Conservation (phyloP, 2,329 filamentous ascomycete species). For the Periconia macrospinosa region DNA sequence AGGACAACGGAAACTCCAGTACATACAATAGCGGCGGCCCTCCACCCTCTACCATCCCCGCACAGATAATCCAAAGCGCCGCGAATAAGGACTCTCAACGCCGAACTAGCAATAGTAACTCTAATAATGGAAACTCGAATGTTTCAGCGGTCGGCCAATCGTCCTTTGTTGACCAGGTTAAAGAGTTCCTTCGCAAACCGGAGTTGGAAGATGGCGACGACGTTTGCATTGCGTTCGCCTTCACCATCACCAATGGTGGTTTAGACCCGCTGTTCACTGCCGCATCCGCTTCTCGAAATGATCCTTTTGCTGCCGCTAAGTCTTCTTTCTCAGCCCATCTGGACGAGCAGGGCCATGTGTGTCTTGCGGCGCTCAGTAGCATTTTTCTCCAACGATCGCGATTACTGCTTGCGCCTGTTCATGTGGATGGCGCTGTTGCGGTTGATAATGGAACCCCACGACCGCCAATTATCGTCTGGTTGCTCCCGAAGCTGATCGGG, state of each 20-base stretch:
- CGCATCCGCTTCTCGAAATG: constrained; percentile 62
- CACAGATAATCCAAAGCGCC: constrained; percentile 82
- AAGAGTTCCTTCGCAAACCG: constrained; percentile 58
- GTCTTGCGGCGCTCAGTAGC: constrained; percentile 74
- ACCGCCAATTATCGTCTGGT: constrained; percentile 57
- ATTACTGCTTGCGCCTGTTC: constrained; percentile 55
- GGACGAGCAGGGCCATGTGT: constrained; percentile 66
- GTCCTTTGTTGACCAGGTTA: constrained; percentile 75
- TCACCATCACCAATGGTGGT: constrained; percentile 78
- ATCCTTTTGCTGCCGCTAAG: constrained; percentile 59
- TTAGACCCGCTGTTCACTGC: constrained; percentile 54
- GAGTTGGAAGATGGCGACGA: constrained; percentile 64
- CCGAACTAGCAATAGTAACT: constrained; percentile 44
- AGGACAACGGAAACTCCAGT: constrained; percentile 14
- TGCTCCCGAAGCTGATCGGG: constrained; percentile 56
- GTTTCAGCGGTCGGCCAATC: constrained; percentile 65
- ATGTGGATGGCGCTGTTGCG: constrained; percentile 12
- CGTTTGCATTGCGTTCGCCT: constrained; percentile 81
- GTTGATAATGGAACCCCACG: constrained; percentile 31
- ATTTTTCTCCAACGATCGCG: constrained; percentile 75
- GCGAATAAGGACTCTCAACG: constrained; percentile 57
- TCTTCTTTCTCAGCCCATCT: constrained; percentile 50
- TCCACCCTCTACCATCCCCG: constrained; percentile 79
- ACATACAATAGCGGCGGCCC: constrained; percentile 14
- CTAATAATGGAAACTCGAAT: constrained; percentile 29